Percentiles rank a stretch among this genome's conserved stretches.
These are phyloP conservation scores for Pyrus hybrid DNA, from an alignment of 331 rosid species.

Conservation along the genomic window DNA sequence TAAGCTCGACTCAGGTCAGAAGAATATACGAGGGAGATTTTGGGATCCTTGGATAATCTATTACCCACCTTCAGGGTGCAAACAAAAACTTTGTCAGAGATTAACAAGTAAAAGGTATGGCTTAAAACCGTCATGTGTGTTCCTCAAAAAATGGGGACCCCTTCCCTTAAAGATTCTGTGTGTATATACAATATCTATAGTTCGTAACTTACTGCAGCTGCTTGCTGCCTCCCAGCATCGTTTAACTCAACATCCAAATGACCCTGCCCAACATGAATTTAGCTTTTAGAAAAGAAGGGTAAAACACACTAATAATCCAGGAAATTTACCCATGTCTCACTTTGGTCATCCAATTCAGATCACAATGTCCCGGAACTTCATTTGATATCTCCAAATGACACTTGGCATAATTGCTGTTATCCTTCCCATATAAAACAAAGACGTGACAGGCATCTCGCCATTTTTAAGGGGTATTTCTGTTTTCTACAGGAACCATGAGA, in stretches of 20 bases:
- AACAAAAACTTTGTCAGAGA: not conserved
- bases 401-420: not conserved
- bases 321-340: not conserved
- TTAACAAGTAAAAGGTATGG: not conserved
- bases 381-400: not conserved
- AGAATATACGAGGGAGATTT: conserved; percentile 57
- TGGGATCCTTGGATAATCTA: conserved; percentile 65
- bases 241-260: conserved; percentile 81
- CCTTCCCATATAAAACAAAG: not conserved
- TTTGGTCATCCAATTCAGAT: not conserved
- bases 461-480: not conserved
- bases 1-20: conserved; percentile 86
- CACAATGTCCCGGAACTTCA: not conserved
- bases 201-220: conserved; percentile 58
- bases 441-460: not conserved
- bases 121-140: not conserved
- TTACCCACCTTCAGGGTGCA: conserved; percentile 59
- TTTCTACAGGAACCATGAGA: not conserved
- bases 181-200: not conserved
- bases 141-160: not conserved
- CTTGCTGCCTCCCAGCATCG: conserved; percentile 88
- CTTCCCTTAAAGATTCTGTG: no score
- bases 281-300: not conserved
- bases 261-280: conserved; percentile 41
- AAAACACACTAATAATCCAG: not conserved